phyloP scores from a whole-genome alignment of 2,329 filamentous ascomycete genomes.

The Dothidotthia symphoricarpi region DNA sequence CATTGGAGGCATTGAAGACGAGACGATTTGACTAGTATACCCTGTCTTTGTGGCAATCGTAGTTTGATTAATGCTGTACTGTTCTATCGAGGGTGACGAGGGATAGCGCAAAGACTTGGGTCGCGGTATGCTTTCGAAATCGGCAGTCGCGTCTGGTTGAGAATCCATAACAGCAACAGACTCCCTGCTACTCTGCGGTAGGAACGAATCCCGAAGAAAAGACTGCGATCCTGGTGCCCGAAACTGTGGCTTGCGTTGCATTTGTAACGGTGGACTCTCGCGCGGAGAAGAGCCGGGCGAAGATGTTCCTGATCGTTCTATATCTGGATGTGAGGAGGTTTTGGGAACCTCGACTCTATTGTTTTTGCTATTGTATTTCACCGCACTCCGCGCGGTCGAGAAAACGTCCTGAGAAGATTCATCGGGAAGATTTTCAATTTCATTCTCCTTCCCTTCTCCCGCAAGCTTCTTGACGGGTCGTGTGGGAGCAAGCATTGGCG shows the following conservation, averaged over 20 bases:
- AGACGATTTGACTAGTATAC: conserved; percentile 32
- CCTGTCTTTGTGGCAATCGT: conserved; percentile 30
- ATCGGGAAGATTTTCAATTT: conserved; percentile 33
- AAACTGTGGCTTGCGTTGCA: conserved; percentile 19
- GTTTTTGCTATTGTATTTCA: conserved; percentile 15
- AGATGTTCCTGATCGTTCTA: conserved; percentile 22
- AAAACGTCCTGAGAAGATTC: conserved; percentile 27
- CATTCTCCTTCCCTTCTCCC: conserved; percentile 13
- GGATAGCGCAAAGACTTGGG: conserved; percentile 34
- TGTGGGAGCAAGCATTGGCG: conserved; percentile 19
- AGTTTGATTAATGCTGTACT: conserved; percentile 40
- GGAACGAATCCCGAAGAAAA: conserved; percentile 10
- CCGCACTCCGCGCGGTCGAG: conserved; percentile 12
- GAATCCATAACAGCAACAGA: conserved; percentile 48
- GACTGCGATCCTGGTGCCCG: conserved; percentile 19
- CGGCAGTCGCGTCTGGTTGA: conserved; percentile 38
- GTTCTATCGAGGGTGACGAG: conserved; percentile 39
- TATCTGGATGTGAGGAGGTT: conserved; percentile 38
- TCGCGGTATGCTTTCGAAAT: conserved; percentile 25
- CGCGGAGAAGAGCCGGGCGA: conserved; percentile 19
- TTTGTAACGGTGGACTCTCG: conserved; percentile 20
- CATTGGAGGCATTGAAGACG: conserved; percentile 33
- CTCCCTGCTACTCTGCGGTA: conserved; percentile 33
- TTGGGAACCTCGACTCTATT: conserved; percentile 38
- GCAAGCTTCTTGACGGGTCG: conserved; percentile 13